Conservation (phyloP, 495 filamentous ascomycete genomes). For the Sabuloglossum arenarium region DNA sequence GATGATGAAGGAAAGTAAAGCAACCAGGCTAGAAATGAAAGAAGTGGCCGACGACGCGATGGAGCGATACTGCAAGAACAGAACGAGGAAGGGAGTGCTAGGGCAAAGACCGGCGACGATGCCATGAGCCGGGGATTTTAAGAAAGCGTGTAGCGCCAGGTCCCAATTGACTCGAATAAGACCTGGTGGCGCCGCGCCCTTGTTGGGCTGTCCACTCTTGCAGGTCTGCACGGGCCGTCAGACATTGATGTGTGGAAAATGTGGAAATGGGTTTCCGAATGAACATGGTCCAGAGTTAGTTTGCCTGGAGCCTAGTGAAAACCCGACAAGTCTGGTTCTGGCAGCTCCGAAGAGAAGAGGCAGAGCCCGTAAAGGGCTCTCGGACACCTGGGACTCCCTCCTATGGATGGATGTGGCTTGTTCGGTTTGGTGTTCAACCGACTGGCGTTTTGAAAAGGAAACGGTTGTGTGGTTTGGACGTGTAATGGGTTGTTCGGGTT, state of each 20-base stretch:
- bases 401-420: too few species aligned
- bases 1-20: constrained; percentile 30
- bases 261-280: constrained; percentile 1
- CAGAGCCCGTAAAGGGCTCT: neutral
- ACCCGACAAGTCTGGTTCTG: neutral
- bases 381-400: neutral
- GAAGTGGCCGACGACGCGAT: neutral
- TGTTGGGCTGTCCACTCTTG: neutral
- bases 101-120: neutral
- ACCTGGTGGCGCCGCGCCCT: neutral
- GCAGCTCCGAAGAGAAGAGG: neutral
- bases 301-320: too few species aligned
- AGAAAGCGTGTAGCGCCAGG: neutral
- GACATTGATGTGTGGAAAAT: neutral
- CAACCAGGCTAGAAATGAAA: constrained; percentile 14
- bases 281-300: neutral
- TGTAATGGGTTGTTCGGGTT: too few species aligned
- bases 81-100: neutral
- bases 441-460: too few species aligned
- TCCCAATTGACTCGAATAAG: neutral
- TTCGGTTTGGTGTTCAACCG: too few species aligned
- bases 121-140: neutral
- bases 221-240: neutral
- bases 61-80: neutral
- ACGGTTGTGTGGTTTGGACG: too few species aligned